A percentile compares a stretch with the other conserved stretches of the same genome.
These are phyloP conservation scores for Barnettozyma salicaria DNA, from an alignment of 805 yeast species.

Conservation along the genomic window DNA sequence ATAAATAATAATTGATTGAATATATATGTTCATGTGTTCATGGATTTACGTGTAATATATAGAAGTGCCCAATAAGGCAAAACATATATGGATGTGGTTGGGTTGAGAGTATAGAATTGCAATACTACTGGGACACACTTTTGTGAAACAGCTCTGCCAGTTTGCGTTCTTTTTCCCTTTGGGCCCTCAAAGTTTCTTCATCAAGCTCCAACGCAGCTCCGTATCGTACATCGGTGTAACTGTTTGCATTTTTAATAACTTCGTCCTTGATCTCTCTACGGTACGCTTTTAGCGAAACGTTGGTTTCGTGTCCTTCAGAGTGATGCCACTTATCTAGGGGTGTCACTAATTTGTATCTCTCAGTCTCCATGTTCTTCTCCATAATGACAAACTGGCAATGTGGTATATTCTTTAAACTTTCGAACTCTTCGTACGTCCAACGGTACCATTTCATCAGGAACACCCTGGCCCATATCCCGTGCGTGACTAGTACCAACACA, in stretches of 20 bases:
- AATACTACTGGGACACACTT: background rate
- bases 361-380: constrained; percentile 49
- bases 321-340: constrained; percentile 67
- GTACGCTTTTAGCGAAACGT: background rate
- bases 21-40: too few relatives aligned
- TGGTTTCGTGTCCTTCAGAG: constrained; percentile 27
- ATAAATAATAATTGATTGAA: too few relatives aligned
- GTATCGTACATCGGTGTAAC: constrained; percentile 20
- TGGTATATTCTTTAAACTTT: constrained; percentile 72
- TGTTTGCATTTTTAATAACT: constrained; percentile 21
- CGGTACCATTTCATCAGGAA: constrained; percentile 92
- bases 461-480: constrained; percentile 92
- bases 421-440: constrained; percentile 89
- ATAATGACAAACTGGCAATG: constrained; percentile 79
- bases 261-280: constrained; percentile 21
- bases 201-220: constrained; percentile 9
- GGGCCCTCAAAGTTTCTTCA: constrained; percentile 26
- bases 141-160: constrained; percentile 36
- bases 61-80: too few relatives aligned
- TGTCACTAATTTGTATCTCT: constrained; percentile 53
- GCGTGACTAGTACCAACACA: constrained; percentile 79
- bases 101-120: too few relatives aligned
- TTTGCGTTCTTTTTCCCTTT: constrained; percentile 37
- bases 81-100: too few relatives aligned
- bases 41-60: too few relatives aligned